Percentiles rank a stretch among this genome's conserved stretches.
Conservation (phyloP, 192 early-diverging fungal genomes). For the Funneliformis mosseae region DNA sequence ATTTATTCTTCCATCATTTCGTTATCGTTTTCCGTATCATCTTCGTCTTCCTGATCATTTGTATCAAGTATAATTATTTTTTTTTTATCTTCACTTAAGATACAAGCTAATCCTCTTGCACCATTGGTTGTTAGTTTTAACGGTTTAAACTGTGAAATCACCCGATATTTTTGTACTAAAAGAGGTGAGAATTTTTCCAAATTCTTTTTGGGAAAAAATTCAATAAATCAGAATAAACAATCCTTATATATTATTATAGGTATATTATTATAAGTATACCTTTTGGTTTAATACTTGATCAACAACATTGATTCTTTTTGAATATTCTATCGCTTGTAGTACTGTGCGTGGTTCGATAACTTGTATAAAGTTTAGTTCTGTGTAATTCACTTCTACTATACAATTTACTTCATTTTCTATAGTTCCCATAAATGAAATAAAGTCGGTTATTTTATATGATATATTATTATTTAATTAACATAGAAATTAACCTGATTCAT, state of each 20-base stretch:
- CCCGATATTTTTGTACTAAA: neutral
- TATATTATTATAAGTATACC: neutral
- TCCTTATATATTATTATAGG: neutral
- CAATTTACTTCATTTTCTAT: conserved; percentile 6
- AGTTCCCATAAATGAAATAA: neutral
- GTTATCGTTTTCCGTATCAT: conserved; percentile 7
- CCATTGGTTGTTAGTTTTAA: conserved; percentile 16
- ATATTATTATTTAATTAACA: neutral
- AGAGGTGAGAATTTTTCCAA: neutral
- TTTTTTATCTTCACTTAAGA: conserved; percentile 18
- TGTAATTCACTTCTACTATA: conserved; percentile 21
- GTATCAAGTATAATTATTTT: conserved; percentile 31
- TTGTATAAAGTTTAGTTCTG: conserved; percentile 2
- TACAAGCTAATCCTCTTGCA: neutral
- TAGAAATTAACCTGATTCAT: conserved; percentile 15
- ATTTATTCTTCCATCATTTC: no score
- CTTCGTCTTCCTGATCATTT: conserved; percentile 26
- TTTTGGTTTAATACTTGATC: neutral
- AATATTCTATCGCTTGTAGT: neutral
- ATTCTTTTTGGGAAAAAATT: neutral
- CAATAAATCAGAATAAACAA: neutral
- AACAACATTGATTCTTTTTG: neutral
- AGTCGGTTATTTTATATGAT: neutral
- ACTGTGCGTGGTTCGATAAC: neutral
- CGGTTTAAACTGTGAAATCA: conserved; percentile 15